Percentiles rank a stretch among this genome's conserved stretches.
These are phyloP conservation scores for Crassisporium funariophilum DNA, from an alignment of 768 basidiomycete genomes.

Conservation along the genomic window DNA sequence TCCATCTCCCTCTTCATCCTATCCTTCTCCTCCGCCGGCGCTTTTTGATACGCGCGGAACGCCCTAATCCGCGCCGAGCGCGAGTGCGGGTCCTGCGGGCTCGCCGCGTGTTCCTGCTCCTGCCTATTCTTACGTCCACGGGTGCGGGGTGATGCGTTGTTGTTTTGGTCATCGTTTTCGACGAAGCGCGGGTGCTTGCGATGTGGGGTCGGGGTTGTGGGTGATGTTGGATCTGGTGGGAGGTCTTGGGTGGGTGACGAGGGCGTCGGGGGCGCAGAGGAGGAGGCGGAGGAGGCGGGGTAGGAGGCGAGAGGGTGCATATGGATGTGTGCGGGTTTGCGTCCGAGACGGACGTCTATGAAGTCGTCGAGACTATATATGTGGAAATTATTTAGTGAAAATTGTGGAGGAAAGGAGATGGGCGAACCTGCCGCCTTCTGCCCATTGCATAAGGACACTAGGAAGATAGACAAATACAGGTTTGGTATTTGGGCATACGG, in stretches of 20 bases:
- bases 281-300: conserved; percentile 25
- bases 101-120: too few species aligned
- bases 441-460: conserved; percentile 93
- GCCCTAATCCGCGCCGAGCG: conserved; percentile 76
- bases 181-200: conserved; percentile 6
- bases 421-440: conserved; percentile 75
- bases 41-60: conserved; percentile 69
- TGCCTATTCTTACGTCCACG: too few species aligned
- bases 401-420: neutral
- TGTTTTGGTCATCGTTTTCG: neutral
- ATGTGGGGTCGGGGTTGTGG: conserved; percentile 14
- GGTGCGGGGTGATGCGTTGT: conserved; percentile 10
- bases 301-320: conserved; percentile 39
- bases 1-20: conserved; percentile 57
- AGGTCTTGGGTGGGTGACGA: conserved; percentile 14
- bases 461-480: too few species aligned
- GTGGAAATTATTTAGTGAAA: neutral
- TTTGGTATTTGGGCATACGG: neutral
- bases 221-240: conserved; percentile 1
- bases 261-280: conserved; percentile 22
- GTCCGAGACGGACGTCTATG: conserved; percentile 78
- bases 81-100: conserved; percentile 48
- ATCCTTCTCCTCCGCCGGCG: conserved; percentile 64
- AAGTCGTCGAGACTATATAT: conserved; percentile 72
- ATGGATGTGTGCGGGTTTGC: conserved; percentile 51